These are phyloP conservation scores for Globisporangium rhizosaccharum DNA, from an alignment of 352 stramenopile species.

Conservation along the genomic window DNA sequence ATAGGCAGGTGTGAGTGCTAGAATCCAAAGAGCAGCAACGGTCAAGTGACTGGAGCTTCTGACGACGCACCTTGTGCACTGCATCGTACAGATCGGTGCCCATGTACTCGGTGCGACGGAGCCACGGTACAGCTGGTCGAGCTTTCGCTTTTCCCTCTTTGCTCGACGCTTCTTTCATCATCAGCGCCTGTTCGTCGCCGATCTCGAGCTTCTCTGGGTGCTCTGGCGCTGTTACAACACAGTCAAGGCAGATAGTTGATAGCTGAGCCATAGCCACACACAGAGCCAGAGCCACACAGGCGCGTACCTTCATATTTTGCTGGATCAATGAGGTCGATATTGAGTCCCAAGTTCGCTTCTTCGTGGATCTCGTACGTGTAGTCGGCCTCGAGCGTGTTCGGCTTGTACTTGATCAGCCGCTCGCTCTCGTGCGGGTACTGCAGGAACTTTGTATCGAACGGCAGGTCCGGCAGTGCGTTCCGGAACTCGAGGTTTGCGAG, in stretches of 20 bases:
- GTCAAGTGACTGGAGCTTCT: neutral
- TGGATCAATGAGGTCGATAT: constrained; percentile 81
- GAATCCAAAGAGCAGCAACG: neutral
- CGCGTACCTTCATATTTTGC: constrained; percentile 74
- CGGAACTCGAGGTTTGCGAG: constrained; percentile 77
- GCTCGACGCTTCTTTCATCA: constrained; percentile 68
- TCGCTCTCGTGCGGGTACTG: constrained; percentile 76
- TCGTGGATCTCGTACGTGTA: constrained; percentile 85
- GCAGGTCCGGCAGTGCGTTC: constrained; percentile 73
- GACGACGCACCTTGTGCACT: constrained; percentile 53
- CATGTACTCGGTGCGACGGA: constrained; percentile 83
- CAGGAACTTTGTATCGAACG: constrained; percentile 86
- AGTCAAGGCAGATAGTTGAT: no score
- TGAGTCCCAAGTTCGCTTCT: constrained; percentile 69
- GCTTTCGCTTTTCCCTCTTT: constrained; percentile 57
- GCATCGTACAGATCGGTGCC: constrained; percentile 81
- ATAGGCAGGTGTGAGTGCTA: neutral
- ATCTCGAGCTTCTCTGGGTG: constrained; percentile 50
- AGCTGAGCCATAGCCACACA: neutral
- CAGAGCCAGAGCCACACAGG: neutral
- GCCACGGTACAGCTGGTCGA: constrained; percentile 69
- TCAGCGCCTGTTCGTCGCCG: constrained; percentile 68
- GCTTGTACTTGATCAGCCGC: constrained; percentile 85
- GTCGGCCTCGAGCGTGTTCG: constrained; percentile 78
- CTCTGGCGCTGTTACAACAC: constrained; percentile 29